Evolutionary conservation across 2,329 filamentous ascomycete genomes (phyloP), one percentile per base, ranked within the genome.

Genomic region (Fusarium sp.): DNA sequence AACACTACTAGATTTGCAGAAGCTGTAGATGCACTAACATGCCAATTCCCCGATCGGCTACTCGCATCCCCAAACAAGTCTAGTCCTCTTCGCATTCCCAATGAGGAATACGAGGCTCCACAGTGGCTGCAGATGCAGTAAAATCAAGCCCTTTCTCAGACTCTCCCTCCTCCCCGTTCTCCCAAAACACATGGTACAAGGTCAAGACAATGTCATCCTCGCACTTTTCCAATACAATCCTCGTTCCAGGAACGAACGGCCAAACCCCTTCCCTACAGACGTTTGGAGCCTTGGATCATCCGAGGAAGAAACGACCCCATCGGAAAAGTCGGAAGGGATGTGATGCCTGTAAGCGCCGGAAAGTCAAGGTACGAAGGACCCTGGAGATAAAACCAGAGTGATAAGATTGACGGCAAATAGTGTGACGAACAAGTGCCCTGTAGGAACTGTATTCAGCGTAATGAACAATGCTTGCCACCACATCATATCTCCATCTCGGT

Each of bases 51-150:
- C 14, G 20, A 23, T 52, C 30, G 17, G 2, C 6, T 15, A 38
- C 48, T 50, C 32, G 48, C 48, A 50, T 26, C 32, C 48, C 48
- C 48, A 38, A 52, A 38, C 32, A 52, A 38, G 48, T 38, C 48
- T 52, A 52, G 48, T 1, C 32, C 9, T 26, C 17, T 0, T 52
- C 48, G 48, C 48, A 52, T 52, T 38, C 48, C 5, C 2, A 3
- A 52, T 26, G 0, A 15, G 32, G 32, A 26, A 52, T 26, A 38
- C 48, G 48, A 52, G 17, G 0, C 32, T 38, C 48, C 48, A 52
- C 32, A 26, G 17, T 2, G 12, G 1, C 20, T 26, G 20, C 48
- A n/a, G 32, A 52, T 11, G 32, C 20, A 6, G 15, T 20, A 23
- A 35, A 26, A 44, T 23, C 20, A 44, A 15, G 14, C 33, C 33